Evolutionary conservation across 148 eudicot genomes (phyloP), one percentile per base, ranked within the genome.

Genomic region (Polygonum maritimum): DNA sequence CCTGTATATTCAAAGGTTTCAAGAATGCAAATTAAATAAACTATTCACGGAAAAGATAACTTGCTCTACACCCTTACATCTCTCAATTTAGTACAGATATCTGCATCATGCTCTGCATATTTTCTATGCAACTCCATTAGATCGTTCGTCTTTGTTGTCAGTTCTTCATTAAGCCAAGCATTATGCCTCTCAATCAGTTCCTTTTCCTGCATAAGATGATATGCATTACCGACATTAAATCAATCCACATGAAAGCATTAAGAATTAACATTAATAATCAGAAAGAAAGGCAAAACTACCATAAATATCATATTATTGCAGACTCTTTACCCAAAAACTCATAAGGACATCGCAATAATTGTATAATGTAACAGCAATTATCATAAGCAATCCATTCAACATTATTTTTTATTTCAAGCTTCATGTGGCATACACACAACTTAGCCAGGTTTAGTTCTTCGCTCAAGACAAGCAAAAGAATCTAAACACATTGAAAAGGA

Each of bases 111-210:
- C 74, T 95, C 99, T 78, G 82, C 82, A 78, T 87, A 75, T 76
- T 73, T 79, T 79, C 77, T 91, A 19, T 96, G 87, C 79, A 86
- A 83, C 83, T 91, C 88, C 76, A 87, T 76, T 41, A 88, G 84
- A 86, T 80, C 81, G 52, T 89, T 84, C 7, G 84, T 83, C 85
- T 92, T 95, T n/a, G 79, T 48, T 3, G 85, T 84, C 76, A 95
- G 76, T 85, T 95, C 99, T 75, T 91, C 87, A 82, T 95, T 95
- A 35, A 95, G 92, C 97, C 98, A 95, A 65, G 76, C 22, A 80
- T 95, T 95, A 83, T 92, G 97, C 83, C 90, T 92, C 86, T 91
- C 94, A 49, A 92, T 77, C 79, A 92, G 91, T 81, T 92, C 99
- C 80, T 95, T 95, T 82, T 92, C 99, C 89, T 91, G 88, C 65